Percentiles rank a stretch among this genome's conserved stretches.
phyloP scores from a whole-genome alignment of 129 eudicot genomes.

The Escallonia rubra region DNA sequence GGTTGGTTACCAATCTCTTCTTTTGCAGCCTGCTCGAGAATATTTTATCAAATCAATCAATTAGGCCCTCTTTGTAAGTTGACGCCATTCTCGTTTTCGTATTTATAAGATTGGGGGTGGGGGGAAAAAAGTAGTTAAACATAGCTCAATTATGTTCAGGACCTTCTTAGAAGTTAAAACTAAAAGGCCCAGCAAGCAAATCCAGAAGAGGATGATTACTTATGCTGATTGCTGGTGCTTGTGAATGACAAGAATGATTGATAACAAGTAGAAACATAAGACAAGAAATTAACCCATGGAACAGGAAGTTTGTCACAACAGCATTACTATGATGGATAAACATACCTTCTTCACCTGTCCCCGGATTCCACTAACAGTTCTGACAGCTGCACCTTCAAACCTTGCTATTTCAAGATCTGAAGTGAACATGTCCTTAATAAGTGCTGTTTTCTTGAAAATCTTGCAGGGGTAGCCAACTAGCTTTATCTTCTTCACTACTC shows the following conservation, averaged over 20 bases:
- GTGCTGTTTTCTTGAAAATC: constrained; percentile 93
- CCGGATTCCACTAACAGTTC: constrained; percentile 96
- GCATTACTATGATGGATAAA: not conserved
- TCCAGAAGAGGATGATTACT: not conserved
- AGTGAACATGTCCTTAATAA: constrained; percentile 89
- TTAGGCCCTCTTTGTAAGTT: not conserved
- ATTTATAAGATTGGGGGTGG: too few relatives aligned
- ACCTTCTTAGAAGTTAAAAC: not conserved
- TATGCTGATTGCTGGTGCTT: not conserved
- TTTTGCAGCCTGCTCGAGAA: constrained; percentile 65
- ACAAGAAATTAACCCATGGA: too few relatives aligned
- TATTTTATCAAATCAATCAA: not conserved
- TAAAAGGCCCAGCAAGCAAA: not conserved
- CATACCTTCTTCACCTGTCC: constrained; percentile 95
- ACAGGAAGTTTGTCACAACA: not conserved
- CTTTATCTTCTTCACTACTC: constrained; percentile 81
- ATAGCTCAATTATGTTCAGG: not conserved
- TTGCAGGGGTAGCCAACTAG: constrained; percentile 85
- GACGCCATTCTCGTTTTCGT: too few relatives aligned
- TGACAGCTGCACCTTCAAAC: constrained; percentile 86
- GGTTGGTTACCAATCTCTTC: constrained; percentile 71
- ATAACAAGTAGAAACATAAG: not conserved
- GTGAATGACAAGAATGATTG: not conserved
- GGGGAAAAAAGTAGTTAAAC: not conserved
- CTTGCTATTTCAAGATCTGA: constrained; percentile 96